Conservation (phyloP, 2,329 filamentous ascomycete genomes). For the Trichoderma sp. region DNA sequence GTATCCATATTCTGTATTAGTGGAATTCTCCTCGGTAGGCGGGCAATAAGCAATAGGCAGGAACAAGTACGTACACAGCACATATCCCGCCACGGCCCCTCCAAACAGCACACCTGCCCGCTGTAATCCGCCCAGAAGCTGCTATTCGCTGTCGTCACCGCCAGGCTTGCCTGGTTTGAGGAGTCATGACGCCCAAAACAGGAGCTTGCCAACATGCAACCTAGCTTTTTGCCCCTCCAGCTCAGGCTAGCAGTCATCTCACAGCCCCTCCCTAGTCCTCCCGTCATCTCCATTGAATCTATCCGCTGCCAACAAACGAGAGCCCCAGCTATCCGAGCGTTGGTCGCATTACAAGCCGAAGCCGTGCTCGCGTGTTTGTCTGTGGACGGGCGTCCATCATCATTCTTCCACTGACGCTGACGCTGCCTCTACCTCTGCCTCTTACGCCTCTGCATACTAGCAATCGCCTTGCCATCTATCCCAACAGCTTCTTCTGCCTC, state of each 20-base stretch:
- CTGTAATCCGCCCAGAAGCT: background rate
- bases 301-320: background rate
- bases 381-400: background rate
- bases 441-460: background rate
- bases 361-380: conserved; percentile 1
- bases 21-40: background rate
- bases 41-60: background rate
- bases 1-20: background rate
- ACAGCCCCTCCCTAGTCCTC: conserved; percentile 1
- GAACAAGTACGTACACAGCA: background rate
- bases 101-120: background rate
- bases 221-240: conserved; percentile 27
- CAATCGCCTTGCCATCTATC: background rate
- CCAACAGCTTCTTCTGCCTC: background rate
- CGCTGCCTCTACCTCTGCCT: background rate
- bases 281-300: conserved; percentile 1
- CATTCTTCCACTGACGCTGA: background rate
- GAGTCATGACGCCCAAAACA: background rate
- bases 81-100: background rate
- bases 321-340: background rate
- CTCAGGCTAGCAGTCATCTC: background rate
- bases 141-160: conserved; percentile 29
- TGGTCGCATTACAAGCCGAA: background rate
- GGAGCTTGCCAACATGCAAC: background rate
- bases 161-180: conserved; percentile 16